Percentiles rank a stretch among this genome's conserved stretches.
These are phyloP conservation scores for Botrytis squamosa DNA, from an alignment of 2,329 filamentous ascomycete genomes.

Conservation along the genomic window DNA sequence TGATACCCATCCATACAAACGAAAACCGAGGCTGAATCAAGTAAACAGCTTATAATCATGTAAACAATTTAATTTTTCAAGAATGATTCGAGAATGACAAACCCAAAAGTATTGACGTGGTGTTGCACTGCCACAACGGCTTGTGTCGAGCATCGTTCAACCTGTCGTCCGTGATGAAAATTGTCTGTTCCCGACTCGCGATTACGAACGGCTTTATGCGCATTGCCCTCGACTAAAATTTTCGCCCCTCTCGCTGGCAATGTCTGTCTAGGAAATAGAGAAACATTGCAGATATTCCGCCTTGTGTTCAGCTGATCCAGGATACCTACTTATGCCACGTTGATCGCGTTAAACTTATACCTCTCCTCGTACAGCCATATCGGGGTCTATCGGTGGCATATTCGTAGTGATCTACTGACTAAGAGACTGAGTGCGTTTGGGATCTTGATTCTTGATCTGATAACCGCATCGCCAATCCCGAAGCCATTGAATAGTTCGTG, in stretches of 20 bases:
- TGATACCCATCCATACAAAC: background rate
- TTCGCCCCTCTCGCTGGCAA: conserved; percentile 2
- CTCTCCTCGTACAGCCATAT: background rate
- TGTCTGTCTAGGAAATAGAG: conserved; percentile 10
- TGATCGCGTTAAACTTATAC: conserved; percentile 13
- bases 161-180: conserved; percentile 19
- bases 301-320: conserved; percentile 15
- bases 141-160: conserved; percentile 13
- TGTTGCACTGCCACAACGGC: conserved; percentile 22
- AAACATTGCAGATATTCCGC: conserved; percentile 8
- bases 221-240: conserved; percentile 3
- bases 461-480: conserved; percentile 5
- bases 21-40: background rate
- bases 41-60: background rate
- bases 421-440: background rate
- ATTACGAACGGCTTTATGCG: conserved; percentile 18
- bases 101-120: conserved; percentile 6
- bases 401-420: background rate
- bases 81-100: background rate
- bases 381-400: background rate
- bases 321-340: conserved; percentile 18
- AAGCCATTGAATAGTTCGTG: background rate
- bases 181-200: conserved; percentile 14
- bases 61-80: background rate
- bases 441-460: conserved; percentile 14